Evolutionary conservation across 2,329 filamentous ascomycete genomes (phyloP), one percentile per base, ranked within the genome.

Genomic region (Pseudocercospora musae): DNA sequence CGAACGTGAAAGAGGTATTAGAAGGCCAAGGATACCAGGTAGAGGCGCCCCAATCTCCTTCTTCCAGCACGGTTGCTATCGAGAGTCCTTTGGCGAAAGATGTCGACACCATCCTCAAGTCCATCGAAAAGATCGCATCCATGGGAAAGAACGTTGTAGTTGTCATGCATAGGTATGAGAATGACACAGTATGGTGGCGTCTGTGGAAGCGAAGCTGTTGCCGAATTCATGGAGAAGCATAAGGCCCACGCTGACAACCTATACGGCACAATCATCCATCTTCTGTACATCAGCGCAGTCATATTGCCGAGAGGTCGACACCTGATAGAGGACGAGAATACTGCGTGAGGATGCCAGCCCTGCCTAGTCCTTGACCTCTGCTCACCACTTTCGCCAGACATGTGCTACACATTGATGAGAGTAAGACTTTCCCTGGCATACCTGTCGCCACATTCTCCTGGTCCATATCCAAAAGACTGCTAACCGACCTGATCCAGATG

Each of bases 181-280:
- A 29, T 29, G 27, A 9, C 8, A 1, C 27, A 9, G 27, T 74
- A 74, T 62, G 73, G 71, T 40, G 73, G 72, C n/a, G 44, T 70
- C 8, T 65, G 64, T n/a, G 72, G 71, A 27, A 68, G 63, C 37
- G 70, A 73, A 48, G 69, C 72, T 18, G 67, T 66, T n/a, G 64
- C 61, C 13, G 63, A 60, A 33, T 23, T 60, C 33, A 40, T 58
- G 15, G 62, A 60, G 31, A 50, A 59, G 8, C 18, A 33, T 15
- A 60, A 57, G 21, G 21, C 53, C 18, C 53, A 27, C 31, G 25
- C 52, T 27, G 31, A 20, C 15, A 23, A 31, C 33, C 33, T 29
- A 10, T 27, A 49, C n/a, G 60, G 60, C 21, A 55, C 46, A 4
- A 57, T 66, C 44, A n/a, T 58, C 13, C 58, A 62, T 20, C 52